Conservation (phyloP, 768 basidiomycete genomes). For the Dendrothele bispora region DNA sequence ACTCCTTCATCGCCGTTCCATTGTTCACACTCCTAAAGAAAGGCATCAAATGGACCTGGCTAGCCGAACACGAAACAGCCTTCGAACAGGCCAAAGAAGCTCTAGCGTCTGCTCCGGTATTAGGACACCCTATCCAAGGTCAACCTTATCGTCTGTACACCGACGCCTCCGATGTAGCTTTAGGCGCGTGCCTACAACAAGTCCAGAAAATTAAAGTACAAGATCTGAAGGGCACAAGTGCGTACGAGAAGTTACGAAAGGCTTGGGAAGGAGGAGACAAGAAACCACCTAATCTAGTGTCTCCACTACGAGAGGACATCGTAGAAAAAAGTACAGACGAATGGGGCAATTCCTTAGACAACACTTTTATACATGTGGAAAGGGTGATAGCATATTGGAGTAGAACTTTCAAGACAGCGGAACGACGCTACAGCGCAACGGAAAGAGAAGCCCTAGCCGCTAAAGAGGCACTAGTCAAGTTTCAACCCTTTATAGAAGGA, state of each 20-base stretch:
- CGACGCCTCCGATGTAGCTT: constrained; percentile 21
- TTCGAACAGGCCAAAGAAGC: constrained; percentile 11
- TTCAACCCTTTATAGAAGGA: constrained; percentile 27
- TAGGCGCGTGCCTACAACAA: constrained; percentile 18
- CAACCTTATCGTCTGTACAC: constrained; percentile 23
- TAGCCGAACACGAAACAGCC: constrained; percentile 18
- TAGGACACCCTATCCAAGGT: constrained; percentile 14
- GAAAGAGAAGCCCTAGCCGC: no score
- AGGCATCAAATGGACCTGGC: no score
- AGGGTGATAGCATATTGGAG: constrained; percentile 26
- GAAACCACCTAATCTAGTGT: constrained; percentile 14
- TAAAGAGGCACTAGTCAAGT: no score
- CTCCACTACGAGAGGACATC: neutral
- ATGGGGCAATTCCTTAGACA: constrained; percentile 8
- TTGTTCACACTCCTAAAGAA: no score
- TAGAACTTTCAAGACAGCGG: constrained; percentile 18
- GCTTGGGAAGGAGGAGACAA: constrained; percentile 7
- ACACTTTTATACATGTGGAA: constrained; percentile 20
- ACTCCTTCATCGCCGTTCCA: no score
- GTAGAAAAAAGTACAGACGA: neutral
- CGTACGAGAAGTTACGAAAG: constrained; percentile 4
- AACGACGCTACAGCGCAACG: constrained; percentile 24
- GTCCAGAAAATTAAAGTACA: constrained; percentile 7
- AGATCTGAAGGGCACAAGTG: constrained; percentile 8
- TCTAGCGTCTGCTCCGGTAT: constrained; percentile 21